Percentiles rank a stretch among this genome's conserved stretches.
Evolutionary conservation across 768 basidiomycete species (phyloP).

Genomic region (Pleurotus salmoneostramineus): DNA sequence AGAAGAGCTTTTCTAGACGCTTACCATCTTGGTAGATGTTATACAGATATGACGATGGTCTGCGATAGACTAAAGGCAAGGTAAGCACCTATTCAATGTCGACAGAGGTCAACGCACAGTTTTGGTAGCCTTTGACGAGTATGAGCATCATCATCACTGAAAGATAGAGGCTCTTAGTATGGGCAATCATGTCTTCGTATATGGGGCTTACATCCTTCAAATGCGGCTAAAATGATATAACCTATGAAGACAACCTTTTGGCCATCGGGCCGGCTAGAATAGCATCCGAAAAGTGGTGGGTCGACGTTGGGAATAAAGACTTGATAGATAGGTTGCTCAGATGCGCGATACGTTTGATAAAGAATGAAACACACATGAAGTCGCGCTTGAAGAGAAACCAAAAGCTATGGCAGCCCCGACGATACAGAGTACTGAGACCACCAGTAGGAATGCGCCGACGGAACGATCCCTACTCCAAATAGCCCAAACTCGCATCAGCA

Average conservation of each 20-base stretch:
- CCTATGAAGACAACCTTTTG: neutral
- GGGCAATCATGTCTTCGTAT: neutral
- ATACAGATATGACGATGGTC: neutral
- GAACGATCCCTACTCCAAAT: neutral
- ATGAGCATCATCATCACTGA: neutral
- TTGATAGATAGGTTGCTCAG: neutral
- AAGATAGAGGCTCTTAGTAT: neutral
- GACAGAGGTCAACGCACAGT: neutral
- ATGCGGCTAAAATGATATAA: neutral
- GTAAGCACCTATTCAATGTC: neutral
- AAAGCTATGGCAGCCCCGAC: neutral
- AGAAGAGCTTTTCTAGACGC: neutral
- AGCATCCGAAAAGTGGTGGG: neutral
- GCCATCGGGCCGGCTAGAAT: neutral
- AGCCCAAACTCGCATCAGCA: slow-evolving; percentile 1
- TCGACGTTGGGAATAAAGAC: neutral
- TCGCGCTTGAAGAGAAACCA: neutral
- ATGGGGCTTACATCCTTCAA: neutral
- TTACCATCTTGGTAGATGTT: slow-evolving; percentile 2
- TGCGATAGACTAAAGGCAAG: neutral
- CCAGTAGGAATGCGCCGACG: neutral
- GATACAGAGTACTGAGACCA: neutral
- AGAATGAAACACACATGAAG: neutral
- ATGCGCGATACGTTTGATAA: neutral
- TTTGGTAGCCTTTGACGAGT: neutral